Percentiles rank a stretch among this genome's conserved stretches.
phyloP scores from a whole-genome alignment of 2,329 filamentous ascomycete species.

The Colletotrichum cordylinicola region DNA sequence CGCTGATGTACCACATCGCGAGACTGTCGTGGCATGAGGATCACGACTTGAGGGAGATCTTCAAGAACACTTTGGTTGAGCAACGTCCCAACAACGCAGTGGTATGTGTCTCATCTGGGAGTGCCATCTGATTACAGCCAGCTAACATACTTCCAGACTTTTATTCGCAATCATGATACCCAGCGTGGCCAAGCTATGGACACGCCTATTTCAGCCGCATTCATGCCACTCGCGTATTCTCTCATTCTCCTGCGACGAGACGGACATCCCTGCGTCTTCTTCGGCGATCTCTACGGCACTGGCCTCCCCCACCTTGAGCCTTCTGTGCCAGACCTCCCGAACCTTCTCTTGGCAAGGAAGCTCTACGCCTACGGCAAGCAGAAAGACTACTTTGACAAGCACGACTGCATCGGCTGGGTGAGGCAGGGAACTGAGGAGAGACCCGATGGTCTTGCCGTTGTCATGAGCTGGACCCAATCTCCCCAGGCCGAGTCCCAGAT shows the following conservation, averaged over 20 bases:
- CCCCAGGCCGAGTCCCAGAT: background rate
- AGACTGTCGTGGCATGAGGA: constrained; percentile 15
- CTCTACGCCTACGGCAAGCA: constrained; percentile 12
- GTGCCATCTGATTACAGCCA: no score
- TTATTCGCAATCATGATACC: constrained; percentile 19
- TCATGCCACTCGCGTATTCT: constrained; percentile 10
- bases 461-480: constrained; percentile 9
- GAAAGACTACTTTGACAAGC: constrained; percentile 5
- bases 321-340: background rate
- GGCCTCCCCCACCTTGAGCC: background rate
- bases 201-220: background rate
- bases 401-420: constrained; percentile 12
- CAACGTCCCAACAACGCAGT: constrained; percentile 13
- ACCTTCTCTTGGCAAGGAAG: constrained; percentile 1
- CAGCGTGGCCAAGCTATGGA: constrained; percentile 20
- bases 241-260: constrained; percentile 9
- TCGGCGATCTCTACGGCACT: constrained; percentile 14
- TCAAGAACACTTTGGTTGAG: constrained; percentile 8
- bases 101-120: background rate
- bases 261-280: constrained; percentile 19
- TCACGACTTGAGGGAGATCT: constrained; percentile 3
- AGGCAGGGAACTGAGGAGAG: background rate
- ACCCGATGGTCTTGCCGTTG: background rate
- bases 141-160: background rate
- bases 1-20: constrained; percentile 13